Base-by-base conservation (phyloP, 257 asterid genomes). In the Sherardia arvensis region DNA sequence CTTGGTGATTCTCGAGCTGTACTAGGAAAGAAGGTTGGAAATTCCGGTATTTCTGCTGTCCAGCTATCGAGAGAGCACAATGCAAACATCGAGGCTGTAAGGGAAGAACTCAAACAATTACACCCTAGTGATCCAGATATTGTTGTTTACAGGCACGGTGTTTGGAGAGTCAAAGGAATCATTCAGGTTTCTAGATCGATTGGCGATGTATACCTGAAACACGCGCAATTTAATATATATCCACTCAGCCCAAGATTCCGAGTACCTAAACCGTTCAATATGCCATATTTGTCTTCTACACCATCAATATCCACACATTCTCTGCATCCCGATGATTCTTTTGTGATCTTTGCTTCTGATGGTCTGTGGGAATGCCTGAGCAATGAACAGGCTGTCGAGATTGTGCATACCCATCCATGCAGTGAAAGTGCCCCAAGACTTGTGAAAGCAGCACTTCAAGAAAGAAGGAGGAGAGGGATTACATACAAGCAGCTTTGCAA, bases 321-420 rank as follows among this genome's bases (percentile, higher is more conserved):
- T 60, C 72, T 76, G 61, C 74, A 76, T 28, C 80, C 71, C 45
- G 66, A 71, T 72, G 80, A 76, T 54, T 71, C 74, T 53, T 76
- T 76, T 62, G 71, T 76, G 45, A 76, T 76, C 53, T 76, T 71
- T 47, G 80, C 80, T 54, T 71, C 80, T 30, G 80, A 76, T 68
- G 80, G 80, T 38, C 71, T 76, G 51, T 76, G 80, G 80, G 80
- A 76, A 59, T 74, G 72, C 69, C 65, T 76, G 72, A 76, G 80
- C 62, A 76, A 76, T 21, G 69, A 76, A 54, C 65, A 68, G 71
- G 80, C 80, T 4, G 77, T 71, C 5, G 77, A 76, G 34, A 76
- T 76, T 47, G 80, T 76, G 61, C 73, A 68, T 21, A 54, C 68
- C 34, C 74, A 76, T 48, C 80, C 77, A 67, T 68, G 59, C 34